A percentile compares a stretch with the other conserved stretches of the same genome.
Conservation (phyloP, 768 basidiomycete genomes). For the Leccinum obscurum region DNA sequence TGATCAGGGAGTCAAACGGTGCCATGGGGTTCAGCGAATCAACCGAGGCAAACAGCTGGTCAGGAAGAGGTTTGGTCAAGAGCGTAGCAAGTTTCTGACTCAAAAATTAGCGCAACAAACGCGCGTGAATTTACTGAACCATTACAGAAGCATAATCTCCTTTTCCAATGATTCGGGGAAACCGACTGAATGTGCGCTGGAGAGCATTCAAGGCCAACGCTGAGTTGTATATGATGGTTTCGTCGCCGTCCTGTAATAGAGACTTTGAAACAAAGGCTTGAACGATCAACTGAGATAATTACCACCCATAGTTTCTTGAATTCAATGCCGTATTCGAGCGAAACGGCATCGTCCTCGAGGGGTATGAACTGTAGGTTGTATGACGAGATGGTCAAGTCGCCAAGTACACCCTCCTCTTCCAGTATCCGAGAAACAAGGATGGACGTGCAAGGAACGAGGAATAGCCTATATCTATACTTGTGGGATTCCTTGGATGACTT, state of each 20-base stretch:
- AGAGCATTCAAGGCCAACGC: slow-evolving; percentile 82
- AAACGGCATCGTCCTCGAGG: slow-evolving; percentile 88
- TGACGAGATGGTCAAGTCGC: slow-evolving; percentile 84
- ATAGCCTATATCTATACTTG: slow-evolving; percentile 81
- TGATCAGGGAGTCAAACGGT: slow-evolving; percentile 80
- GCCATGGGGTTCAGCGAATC: slow-evolving; percentile 49
- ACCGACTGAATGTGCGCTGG: slow-evolving; percentile 82
- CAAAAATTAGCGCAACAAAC: slow-evolving; percentile 13
- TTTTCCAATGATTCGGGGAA: slow-evolving; percentile 91
- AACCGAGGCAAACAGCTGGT: slow-evolving; percentile 39
- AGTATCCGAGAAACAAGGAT: slow-evolving; percentile 82
- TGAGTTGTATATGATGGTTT: slow-evolving; percentile 86
- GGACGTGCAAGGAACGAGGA: slow-evolving; percentile 87
- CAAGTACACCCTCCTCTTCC: slow-evolving; percentile 96
- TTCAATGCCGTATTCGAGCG: slow-evolving; percentile 80
- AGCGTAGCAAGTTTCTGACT: slow-evolving; percentile 74
- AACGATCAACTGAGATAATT: slow-evolving; percentile 5
- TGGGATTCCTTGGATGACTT: slow-evolving; percentile 66
- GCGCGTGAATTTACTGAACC: background rate
- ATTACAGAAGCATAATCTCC: slow-evolving; percentile 82
- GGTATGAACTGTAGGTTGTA: slow-evolving; percentile 95
- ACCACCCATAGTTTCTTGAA: slow-evolving; percentile 94
- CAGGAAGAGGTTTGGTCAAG: slow-evolving; percentile 58
- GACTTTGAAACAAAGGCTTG: background rate
- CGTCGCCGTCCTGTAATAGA: slow-evolving; percentile 79